Percentiles rank a stretch among this genome's conserved stretches.
These are phyloP conservation scores for Vigna mungo DNA, from an alignment of 306 rosid genomes.

Conservation along the genomic window DNA sequence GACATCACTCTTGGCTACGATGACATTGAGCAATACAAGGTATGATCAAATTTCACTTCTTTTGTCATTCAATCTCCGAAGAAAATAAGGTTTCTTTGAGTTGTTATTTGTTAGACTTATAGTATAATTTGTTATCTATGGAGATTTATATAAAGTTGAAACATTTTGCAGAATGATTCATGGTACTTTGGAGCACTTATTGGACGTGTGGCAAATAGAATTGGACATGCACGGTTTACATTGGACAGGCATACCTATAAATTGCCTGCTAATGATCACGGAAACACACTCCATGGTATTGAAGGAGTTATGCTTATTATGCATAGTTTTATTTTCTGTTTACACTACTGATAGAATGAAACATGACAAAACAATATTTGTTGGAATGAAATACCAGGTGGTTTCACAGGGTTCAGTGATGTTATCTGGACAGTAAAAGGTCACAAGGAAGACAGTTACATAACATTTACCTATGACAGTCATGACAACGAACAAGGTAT, in stretches of 20 bases:
- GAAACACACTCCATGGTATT: conserved; percentile 43
- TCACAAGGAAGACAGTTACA: conserved; percentile 45
- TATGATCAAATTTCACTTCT: neutral
- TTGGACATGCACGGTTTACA: conserved; percentile 42
- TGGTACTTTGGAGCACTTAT: conserved; percentile 41
- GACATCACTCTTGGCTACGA: conserved; percentile 47
- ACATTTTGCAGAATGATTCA: conserved; percentile 36
- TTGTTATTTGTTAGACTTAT: too few species aligned
- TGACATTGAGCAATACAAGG: conserved; percentile 35
- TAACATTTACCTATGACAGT: conserved; percentile 57
- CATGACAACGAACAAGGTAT: conserved; percentile 66
- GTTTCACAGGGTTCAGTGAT: conserved; percentile 56
- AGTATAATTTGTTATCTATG: too few species aligned
- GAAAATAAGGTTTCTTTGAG: too few species aligned
- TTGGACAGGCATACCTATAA: conserved; percentile 38
- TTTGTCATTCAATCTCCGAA: too few species aligned
- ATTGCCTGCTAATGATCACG: conserved; percentile 45
- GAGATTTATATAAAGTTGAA: too few species aligned
- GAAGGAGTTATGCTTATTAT: too few species aligned
- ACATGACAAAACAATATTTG: neutral
- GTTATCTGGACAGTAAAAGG: conserved; percentile 55
- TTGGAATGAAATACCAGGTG: conserved; percentile 50
- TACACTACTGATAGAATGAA: neutral
- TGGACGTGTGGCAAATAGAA: conserved; percentile 55
- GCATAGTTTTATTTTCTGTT: neutral